Percentiles rank a stretch among this genome's conserved stretches.
These are phyloP conservation scores for Pestalotiopsis sp. DNA, from an alignment of 2,329 filamentous ascomycete genomes.

Conservation along the genomic window DNA sequence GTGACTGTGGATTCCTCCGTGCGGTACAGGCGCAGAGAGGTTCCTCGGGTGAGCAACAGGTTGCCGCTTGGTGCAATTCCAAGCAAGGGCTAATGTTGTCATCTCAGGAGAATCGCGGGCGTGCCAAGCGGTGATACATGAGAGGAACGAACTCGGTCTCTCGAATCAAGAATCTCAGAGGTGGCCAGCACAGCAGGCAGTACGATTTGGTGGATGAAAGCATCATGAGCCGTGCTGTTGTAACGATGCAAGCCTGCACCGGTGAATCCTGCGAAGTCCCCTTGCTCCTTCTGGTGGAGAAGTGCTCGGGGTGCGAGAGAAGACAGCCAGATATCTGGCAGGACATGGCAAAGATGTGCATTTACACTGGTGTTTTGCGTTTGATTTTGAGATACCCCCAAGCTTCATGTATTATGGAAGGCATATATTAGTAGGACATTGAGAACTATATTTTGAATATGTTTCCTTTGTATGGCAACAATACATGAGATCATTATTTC, in stretches of 20 bases:
- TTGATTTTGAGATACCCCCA: background rate
- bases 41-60: constrained; percentile 50
- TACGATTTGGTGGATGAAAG: background rate
- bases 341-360: background rate
- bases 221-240: background rate
- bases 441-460: background rate
- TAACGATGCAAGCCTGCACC: too few relatives aligned
- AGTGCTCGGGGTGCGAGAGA: background rate
- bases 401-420: background rate
- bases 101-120: constrained; percentile 4
- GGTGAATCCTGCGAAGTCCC: too few relatives aligned
- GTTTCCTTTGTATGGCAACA: background rate
- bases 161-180: background rate
- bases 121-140: background rate
- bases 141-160: background rate
- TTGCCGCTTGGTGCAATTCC: constrained; percentile 25
- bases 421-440: background rate
- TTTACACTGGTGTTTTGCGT: background rate
- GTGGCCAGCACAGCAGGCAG: background rate
- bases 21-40: constrained; percentile 54
- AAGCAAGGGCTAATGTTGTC: constrained; percentile 23
- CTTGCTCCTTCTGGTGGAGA: too few relatives aligned
- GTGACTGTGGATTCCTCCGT: constrained; percentile 65
- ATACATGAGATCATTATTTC: too few relatives aligned
- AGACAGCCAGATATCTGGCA: background rate